A percentile compares a stretch with the other conserved stretches of the same genome.
phyloP scores from a whole-genome alignment of 495 filamentous ascomycete species.

The Cercophora scortea region DNA sequence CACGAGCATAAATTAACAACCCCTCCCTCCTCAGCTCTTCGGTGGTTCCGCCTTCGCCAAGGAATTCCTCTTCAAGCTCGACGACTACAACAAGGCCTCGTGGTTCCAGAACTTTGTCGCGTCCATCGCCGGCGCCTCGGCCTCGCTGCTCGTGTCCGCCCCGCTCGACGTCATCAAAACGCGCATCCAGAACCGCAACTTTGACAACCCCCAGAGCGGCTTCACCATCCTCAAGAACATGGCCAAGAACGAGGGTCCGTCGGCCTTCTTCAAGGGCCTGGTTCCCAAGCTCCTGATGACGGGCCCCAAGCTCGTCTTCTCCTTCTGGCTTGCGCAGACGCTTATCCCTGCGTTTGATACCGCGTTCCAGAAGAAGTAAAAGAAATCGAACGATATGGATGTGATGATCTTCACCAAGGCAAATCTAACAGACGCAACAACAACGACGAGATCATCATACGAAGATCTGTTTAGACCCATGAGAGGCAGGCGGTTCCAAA shows the following conservation, averaged over 20 bases:
- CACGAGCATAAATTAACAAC: too few species aligned
- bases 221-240: constrained; percentile 85
- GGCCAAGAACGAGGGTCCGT: constrained; percentile 76
- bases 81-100: constrained; percentile 89
- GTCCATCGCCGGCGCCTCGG: constrained; percentile 86
- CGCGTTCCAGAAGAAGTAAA: constrained; percentile 13
- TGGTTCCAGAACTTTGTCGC: constrained; percentile 98
- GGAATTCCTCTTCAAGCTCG: constrained; percentile 79
- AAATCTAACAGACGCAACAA: too few species aligned
- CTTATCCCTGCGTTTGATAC: constrained; percentile 60
- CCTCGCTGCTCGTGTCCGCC: constrained; percentile 86
- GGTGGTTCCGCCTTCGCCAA: constrained; percentile 98
- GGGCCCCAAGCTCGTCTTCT: constrained; percentile 96
- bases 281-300: constrained; percentile 98
- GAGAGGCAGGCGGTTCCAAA: too few species aligned
- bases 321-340: constrained; percentile 97
- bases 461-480: too few species aligned
- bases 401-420: too few species aligned
- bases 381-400: too few species aligned
- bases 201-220: constrained; percentile 91
- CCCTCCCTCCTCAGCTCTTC: constrained; percentile 61
- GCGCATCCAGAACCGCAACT: constrained; percentile 97
- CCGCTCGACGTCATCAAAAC: constrained; percentile 99
- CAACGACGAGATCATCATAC: too few species aligned
- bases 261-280: constrained; percentile 94